Evolutionary conservation across 345 rosid species (phyloP).

Genomic region (Rhodomyrtus tomentosa): DNA sequence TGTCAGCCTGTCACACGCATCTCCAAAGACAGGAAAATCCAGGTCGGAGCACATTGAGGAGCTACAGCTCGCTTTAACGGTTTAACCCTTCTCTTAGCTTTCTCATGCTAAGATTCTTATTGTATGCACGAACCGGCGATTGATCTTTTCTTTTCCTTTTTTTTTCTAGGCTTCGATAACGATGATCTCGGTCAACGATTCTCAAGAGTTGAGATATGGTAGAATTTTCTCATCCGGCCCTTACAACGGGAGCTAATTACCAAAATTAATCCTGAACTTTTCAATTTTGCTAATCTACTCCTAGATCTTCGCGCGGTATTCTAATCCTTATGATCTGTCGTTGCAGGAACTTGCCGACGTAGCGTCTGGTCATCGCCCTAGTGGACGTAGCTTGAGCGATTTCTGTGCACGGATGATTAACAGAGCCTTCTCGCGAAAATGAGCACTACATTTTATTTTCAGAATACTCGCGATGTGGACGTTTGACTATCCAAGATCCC

Average conservation of each 20-base stretch:
- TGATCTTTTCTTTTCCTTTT: too few species aligned
- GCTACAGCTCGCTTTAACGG: too few species aligned
- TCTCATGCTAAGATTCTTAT: background rate
- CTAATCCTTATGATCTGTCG: background rate
- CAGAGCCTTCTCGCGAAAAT: background rate
- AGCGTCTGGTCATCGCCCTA: rapidly evolving
- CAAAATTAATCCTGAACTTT: background rate
- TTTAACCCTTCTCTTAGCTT: background rate
- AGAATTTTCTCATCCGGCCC: background rate
- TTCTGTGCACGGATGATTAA: background rate
- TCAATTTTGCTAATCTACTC: background rate
- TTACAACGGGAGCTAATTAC: background rate
- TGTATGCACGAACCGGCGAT: background rate
- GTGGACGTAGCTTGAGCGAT: background rate
- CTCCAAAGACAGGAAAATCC: background rate
- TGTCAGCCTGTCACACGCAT: background rate
- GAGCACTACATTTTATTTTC: background rate
- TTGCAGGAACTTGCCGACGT: background rate
- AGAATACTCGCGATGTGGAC: background rate
- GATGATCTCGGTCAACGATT: background rate
- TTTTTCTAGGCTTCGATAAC: background rate
- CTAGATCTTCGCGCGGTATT: background rate
- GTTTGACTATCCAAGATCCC: background rate
- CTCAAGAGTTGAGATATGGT: rapidly evolving
- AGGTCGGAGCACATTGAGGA: too few species aligned